Base-by-base conservation (phyloP, 2,329 filamentous ascomycete genomes). In the Aspergillus carbonarius region DNA sequence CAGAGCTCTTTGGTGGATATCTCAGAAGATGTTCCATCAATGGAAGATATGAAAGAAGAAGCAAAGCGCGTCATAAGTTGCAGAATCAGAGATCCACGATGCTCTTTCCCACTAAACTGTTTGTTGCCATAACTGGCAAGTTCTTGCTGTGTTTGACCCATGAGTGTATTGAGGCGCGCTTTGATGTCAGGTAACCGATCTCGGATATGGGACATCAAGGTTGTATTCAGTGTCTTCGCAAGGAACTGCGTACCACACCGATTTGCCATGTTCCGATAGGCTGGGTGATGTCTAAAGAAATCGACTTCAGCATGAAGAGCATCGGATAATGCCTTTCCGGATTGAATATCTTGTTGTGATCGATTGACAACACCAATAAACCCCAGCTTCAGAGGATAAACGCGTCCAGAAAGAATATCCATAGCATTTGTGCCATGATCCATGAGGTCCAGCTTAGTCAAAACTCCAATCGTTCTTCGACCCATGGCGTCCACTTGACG, bases 71-170 rank as follows among this genome's bases (percentile, higher is more conserved):
- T 99, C 95, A 99, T 99, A 58, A 96, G 85, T 76, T 98, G 93
- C 63, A 99, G 80, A 58, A 99, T 96, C 63, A 99, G 83, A 27
- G 93, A 96, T 32, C 95, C 95, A 52, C 93, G 86, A 73, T 99
- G 95, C 75, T 98, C 95, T 75, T 96, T 96, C 68, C 95, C 95
- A 63, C 91, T 96, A 74, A 99, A 99, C 68, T 96, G 91, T 81
- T 95, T 96, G 73, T 98, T 96, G 37, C 95, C 95, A 72, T 99
- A 99, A 76, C 93, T 96, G 44, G 95, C 95, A 58, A 99, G 83
- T 76, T 99, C 95, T 79, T 99, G 95, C 73, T 99, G 95, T 50
- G 95, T 98, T 77, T 99, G 95, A n/a, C 95, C 95, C 95, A 99
- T 99, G 53, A 99, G 81, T 0, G 95, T 99, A 76, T 99, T 99